Conservation (phyloP, 306 rosid species). For the Rosa persica region DNA sequence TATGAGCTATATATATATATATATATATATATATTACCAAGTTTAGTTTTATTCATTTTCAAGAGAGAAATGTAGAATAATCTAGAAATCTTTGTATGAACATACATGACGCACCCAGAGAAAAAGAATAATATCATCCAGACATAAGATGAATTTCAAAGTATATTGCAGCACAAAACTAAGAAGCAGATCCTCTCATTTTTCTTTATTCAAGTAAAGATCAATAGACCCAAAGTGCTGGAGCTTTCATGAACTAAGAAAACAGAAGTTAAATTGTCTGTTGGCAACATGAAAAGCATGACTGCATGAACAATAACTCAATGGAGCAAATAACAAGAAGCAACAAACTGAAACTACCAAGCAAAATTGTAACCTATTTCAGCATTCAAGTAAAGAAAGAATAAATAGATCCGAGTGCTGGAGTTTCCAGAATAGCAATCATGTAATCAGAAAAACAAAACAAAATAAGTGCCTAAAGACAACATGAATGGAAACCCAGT, state of each 20-base stretch:
- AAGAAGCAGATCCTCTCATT: not conserved
- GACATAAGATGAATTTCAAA: not conserved
- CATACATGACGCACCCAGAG: not conserved
- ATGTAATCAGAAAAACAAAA: not conserved
- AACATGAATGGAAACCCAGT: not conserved
- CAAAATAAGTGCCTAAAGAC: not conserved
- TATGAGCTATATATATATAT: not conserved
- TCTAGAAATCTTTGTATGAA: not conserved
- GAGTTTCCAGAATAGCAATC: not conserved
- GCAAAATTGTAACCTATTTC: not conserved
- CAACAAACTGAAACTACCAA: not conserved
- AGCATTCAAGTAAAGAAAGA: constrained; percentile 1
- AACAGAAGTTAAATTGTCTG: not conserved
- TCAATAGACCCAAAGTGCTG: not conserved
- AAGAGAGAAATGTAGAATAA: not conserved
- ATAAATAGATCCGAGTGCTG: not conserved
- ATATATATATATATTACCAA: not conserved
- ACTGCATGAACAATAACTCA: not conserved
- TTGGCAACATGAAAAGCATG: not conserved
- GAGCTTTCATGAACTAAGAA: not conserved
- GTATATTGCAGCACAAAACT: not conserved
- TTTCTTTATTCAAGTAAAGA: not conserved
- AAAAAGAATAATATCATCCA: not conserved
- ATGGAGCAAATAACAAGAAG: not conserved
- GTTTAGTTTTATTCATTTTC: not conserved